Conservation (phyloP, 495 filamentous ascomycete genomes). For the Lepraria neglecta region DNA sequence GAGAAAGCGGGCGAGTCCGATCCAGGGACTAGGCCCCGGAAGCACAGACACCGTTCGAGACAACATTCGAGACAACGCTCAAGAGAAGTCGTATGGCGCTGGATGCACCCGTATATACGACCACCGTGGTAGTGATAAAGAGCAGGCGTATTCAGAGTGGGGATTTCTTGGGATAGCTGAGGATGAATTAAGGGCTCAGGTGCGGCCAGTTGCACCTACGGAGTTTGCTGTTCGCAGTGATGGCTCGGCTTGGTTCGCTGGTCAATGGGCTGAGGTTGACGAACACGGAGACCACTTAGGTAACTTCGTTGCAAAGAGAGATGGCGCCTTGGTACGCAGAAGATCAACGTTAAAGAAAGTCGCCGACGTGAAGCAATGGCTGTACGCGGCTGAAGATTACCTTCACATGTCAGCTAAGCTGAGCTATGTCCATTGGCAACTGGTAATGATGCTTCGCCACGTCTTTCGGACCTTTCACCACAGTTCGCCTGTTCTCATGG, state of each 20-base stretch:
- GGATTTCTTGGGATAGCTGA: not conserved
- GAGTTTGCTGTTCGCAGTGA: slow-evolving; percentile 4
- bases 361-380: not conserved
- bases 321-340: not conserved
- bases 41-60: slow-evolving; percentile 13
- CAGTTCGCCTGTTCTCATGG: slow-evolving; percentile 3
- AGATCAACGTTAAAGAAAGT: not conserved
- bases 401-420: not conserved
- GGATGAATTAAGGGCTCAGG: not conserved
- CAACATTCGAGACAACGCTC: slow-evolving; percentile 13
- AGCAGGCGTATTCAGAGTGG: not conserved
- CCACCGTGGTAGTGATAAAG: slow-evolving; percentile 11
- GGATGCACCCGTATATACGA: slow-evolving; percentile 20
- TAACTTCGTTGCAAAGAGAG: not conserved
- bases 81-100: slow-evolving; percentile 16
- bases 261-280: slow-evolving; percentile 5
- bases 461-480: slow-evolving; percentile 15
- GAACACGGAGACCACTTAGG: not conserved
- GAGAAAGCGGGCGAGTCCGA: slow-evolving; percentile 4
- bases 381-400: not conserved
- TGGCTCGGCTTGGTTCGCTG: slow-evolving; percentile 15
- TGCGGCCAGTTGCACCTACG: not conserved
- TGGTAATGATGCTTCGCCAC: slow-evolving; percentile 14
- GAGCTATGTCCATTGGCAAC: not conserved
- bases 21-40: not conserved